phyloP scores from a whole-genome alignment of 805 yeast species.

The Yarrowia bubula region DNA sequence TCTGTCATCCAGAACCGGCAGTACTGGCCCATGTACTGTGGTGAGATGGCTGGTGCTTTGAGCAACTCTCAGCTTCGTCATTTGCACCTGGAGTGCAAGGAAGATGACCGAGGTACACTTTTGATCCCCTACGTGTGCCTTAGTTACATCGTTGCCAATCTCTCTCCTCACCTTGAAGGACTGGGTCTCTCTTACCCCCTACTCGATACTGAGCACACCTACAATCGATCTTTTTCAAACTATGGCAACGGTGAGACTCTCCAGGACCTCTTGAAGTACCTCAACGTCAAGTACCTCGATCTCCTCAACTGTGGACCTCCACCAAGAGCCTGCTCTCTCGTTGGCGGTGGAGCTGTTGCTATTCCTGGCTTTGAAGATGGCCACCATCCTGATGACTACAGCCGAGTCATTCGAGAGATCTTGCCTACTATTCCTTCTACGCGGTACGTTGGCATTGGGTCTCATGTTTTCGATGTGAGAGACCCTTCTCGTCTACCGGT shows the following conservation, averaged over 20 bases:
- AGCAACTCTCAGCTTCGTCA: constrained; percentile 7
- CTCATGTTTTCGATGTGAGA: constrained; percentile 22
- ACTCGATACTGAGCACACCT: constrained; percentile 3
- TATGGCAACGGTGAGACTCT: constrained; percentile 22
- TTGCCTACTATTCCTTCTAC: constrained; percentile 33
- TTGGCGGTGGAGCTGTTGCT: constrained; percentile 15
- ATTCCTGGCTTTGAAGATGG: constrained; percentile 24
- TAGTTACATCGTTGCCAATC: constrained; percentile 3
- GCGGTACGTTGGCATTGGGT: constrained; percentile 11
- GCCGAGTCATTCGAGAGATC: constrained; percentile 29
- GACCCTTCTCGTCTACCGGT: not conserved
- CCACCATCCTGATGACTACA: constrained; percentile 29
- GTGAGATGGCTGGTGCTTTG: constrained; percentile 13
- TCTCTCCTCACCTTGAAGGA: constrained; percentile 9
- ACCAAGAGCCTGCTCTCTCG: constrained; percentile 9
- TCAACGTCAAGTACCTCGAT: constrained; percentile 12
- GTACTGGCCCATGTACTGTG: constrained; percentile 21
- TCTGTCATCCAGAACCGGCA: not conserved
- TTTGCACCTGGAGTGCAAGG: constrained; percentile 12
- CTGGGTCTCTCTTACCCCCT: constrained; percentile 15
- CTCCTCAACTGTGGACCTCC: constrained; percentile 15
- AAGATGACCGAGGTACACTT: constrained; percentile 11
- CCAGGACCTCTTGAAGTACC: not conserved
- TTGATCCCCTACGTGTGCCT: constrained; percentile 23
- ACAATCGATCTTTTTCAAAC: constrained; percentile 8